phyloP scores from a whole-genome alignment of 1,284 basidiomycete species.

The Sphagnurus paluster region DNA sequence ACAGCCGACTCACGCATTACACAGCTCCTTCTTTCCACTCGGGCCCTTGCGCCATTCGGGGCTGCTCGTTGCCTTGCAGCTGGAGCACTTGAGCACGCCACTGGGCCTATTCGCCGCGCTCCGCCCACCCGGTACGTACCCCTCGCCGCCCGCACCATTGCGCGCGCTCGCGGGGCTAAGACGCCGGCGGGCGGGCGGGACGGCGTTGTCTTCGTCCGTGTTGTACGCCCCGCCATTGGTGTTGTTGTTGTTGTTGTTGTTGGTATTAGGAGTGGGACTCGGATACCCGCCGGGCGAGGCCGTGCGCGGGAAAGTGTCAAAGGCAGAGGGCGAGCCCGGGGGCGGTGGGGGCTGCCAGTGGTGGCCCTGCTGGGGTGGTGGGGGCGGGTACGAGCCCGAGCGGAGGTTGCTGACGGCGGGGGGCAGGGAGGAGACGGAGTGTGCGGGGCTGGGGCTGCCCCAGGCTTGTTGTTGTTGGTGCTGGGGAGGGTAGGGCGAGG shows the following conservation, averaged over 20 bases:
- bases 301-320: conserved; percentile 8
- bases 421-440: conserved; percentile 32
- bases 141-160: conserved; percentile 2
- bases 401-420: conserved; percentile 46
- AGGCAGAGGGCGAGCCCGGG: conserved; percentile 22
- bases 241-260: background rate
- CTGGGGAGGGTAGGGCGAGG: background rate
- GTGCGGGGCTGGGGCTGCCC: conserved; percentile 38
- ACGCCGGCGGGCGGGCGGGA: conserved; percentile 66
- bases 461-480: conserved; percentile 25
- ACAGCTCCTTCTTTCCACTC: conserved; percentile 88
- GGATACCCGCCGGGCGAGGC: conserved; percentile 6
- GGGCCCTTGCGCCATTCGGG: conserved; percentile 96
- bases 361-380: conserved; percentile 35
- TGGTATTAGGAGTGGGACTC: too few relatives aligned
- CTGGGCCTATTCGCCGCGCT: conserved; percentile 60
- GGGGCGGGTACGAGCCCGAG: conserved; percentile 41
- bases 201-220: conserved; percentile 42
- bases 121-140: conserved; percentile 36
- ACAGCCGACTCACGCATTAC: conserved; percentile 76
- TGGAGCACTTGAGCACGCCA: conserved; percentile 75
- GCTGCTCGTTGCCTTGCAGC: conserved; percentile 81
- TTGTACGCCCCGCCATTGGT: conserved; percentile 24
- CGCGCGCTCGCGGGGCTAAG: conserved; percentile 43
- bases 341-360: conserved; percentile 37